Evolutionary conservation across 768 basidiomycete genomes (phyloP).

Genomic region (Amanita thiersii): DNA sequence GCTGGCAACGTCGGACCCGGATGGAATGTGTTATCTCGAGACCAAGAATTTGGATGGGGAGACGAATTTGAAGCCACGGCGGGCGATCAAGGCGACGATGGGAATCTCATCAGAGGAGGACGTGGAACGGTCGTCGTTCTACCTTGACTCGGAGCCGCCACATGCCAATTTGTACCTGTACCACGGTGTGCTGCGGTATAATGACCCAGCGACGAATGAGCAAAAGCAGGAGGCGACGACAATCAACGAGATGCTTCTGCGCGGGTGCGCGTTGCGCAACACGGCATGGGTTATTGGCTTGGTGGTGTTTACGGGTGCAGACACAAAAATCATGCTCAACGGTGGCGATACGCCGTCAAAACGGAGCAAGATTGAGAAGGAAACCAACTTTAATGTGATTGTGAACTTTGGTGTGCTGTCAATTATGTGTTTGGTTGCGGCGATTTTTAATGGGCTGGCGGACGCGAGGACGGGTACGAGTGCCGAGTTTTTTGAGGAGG

Average conservation of each 20-base stretch:
- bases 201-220: constrained; percentile 41
- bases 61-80: constrained; percentile 90
- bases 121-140: constrained; percentile 77
- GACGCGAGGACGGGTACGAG: constrained; percentile 58
- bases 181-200: constrained; percentile 78
- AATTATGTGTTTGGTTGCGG: constrained; percentile 69
- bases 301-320: constrained; percentile 90
- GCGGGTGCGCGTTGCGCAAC: constrained; percentile 86
- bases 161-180: constrained; percentile 91
- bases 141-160: constrained; percentile 88
- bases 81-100: constrained; percentile 67
- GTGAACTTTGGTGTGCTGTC: constrained; percentile 84
- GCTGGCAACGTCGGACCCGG: constrained; percentile 84
- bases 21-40: constrained; percentile 91
- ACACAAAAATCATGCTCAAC: constrained; percentile 90
- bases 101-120: constrained; percentile 81
- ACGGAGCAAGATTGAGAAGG: constrained; percentile 93
- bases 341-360: constrained; percentile 95
- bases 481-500: constrained; percentile 61
- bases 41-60: constrained; percentile 98
- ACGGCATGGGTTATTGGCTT: constrained; percentile 90
- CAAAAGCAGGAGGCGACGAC: constrained; percentile 62
- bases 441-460: constrained; percentile 67
- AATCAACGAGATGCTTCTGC: constrained; percentile 89
- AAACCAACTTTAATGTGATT: constrained; percentile 96